Base-by-base conservation (phyloP, 257 asterid species). In the Plantago ovata region DNA sequence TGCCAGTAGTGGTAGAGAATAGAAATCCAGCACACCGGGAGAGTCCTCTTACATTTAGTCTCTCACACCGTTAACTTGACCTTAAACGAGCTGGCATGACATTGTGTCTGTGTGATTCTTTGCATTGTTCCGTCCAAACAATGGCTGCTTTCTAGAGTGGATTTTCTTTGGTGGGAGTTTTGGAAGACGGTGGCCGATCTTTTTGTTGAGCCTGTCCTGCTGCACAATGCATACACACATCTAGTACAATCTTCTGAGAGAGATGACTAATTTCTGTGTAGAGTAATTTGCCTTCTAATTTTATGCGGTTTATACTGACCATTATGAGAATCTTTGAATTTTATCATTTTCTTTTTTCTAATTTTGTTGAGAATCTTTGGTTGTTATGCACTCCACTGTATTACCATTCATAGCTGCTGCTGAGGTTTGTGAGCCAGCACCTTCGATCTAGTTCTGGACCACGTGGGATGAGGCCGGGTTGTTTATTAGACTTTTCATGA, bases 131-230 rank as follows among this genome's bases (percentile, higher is more conserved):
- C 28, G 16, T 51, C 40, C 18, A 39, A 14, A 23, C 13, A 12
- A 36, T n/a, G 50, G 49, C 57, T 28, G 2, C 20, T 7, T 21
- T 28, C 36, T 28, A 10, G 48, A 15, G 5, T 11, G 22, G 47
- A 21, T 18, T 38, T 13, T n/a, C 19, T 23, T 57, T 41, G 47
- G 9, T 16, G 7, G 38, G 18, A 39, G 61, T 56, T 40, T 21
- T 19, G 38, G 9, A 18, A 3, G 50, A 57, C 50, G 11, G 43
- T 38, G 41, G 45, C 56, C 47, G 13, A 28, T 32, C 13, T 39
- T 48, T 21, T 41, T 48, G 46, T 19, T 11, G 54, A 61, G 45
- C 39, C 39, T 49, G 40, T 6, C 51, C 57, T 38, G 13, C n/a
- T 32, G 42, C 47, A 50, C 38, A 22, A 50, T 22, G 38, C 38